These are phyloP conservation scores for Flaveria trinervia DNA, from an alignment of 129 eudicot genomes.

Conservation along the genomic window DNA sequence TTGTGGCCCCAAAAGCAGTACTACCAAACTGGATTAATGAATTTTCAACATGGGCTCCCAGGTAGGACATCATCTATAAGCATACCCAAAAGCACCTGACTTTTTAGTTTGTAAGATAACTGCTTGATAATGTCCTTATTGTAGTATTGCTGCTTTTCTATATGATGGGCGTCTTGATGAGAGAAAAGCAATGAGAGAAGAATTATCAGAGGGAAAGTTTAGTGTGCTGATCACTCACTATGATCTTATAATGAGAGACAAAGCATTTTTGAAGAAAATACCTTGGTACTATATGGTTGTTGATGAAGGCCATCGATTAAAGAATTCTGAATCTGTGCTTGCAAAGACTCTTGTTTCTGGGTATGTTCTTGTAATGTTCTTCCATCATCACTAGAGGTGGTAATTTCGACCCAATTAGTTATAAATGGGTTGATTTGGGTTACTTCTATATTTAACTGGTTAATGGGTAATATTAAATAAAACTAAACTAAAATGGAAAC, in stretches of 20 bases:
- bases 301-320: slow-evolving; percentile 98
- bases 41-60: slow-evolving; percentile 91
- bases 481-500: background rate
- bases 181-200: slow-evolving; percentile 85
- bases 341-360: slow-evolving; percentile 89
- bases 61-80: slow-evolving; percentile 41
- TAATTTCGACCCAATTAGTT: background rate
- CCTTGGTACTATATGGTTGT: slow-evolving; percentile 91
- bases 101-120: background rate
- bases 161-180: slow-evolving; percentile 95
- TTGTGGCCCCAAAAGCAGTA: slow-evolving; percentile 94
- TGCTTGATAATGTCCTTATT: slow-evolving; percentile 15
- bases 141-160: slow-evolving; percentile 73
- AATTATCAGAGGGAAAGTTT: slow-evolving; percentile 81
- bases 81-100: background rate
- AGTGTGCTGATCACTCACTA: slow-evolving; percentile 85
- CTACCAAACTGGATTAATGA: slow-evolving; percentile 91
- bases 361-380: slow-evolving; percentile 46
- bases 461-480: background rate
- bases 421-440: slow-evolving; percentile 8
- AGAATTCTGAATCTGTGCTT: slow-evolving; percentile 90
- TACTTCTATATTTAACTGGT: background rate
- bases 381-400: slow-evolving; percentile 8
- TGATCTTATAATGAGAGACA: slow-evolving; percentile 94
- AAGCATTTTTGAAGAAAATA: slow-evolving; percentile 82